Conservation (phyloP, 345 rosid species). For the Hypericum androsaemum region DNA sequence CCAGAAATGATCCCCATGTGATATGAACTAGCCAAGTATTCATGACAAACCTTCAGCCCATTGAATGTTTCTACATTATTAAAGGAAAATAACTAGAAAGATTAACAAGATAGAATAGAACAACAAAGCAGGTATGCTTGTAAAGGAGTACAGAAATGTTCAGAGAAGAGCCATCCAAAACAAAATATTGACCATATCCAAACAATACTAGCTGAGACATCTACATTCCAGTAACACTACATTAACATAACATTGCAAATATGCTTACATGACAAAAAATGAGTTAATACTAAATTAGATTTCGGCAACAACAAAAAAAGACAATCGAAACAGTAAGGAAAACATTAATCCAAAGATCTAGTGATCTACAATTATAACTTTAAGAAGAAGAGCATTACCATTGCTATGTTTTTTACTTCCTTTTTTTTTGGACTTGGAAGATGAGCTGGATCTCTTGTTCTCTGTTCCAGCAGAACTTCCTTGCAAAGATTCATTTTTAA, state of each 20-base stretch:
- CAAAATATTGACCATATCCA: too few species aligned
- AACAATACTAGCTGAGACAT: too few species aligned
- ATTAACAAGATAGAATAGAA: too few species aligned
- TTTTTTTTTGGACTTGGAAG: slow-evolving; percentile 42
- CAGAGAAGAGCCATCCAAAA: too few species aligned
- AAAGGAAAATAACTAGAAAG: slow-evolving; percentile 2
- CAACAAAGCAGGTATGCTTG: too few species aligned
- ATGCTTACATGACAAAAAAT: too few species aligned
- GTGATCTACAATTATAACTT: background rate
- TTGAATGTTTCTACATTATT: slow-evolving; percentile 31
- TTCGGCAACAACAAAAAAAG: background rate
- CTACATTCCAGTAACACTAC: too few species aligned
- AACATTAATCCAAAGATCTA: background rate
- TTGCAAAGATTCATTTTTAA: slow-evolving; percentile 27
- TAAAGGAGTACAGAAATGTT: too few species aligned
- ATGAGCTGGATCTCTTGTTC: slow-evolving; percentile 26
- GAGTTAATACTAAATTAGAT: too few species aligned
- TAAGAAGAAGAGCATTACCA: slow-evolving; percentile 30
- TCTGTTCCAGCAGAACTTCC: slow-evolving; percentile 20
- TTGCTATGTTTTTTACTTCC: slow-evolving; percentile 29
- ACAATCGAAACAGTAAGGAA: background rate
- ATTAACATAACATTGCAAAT: too few species aligned
- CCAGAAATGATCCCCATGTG: slow-evolving; percentile 84
- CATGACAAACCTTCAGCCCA: slow-evolving; percentile 51
- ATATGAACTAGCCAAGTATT: slow-evolving; percentile 80